Evolutionary conservation across 2,329 filamentous ascomycete genomes (phyloP).

Genomic region (Myriangium duriaei): DNA sequence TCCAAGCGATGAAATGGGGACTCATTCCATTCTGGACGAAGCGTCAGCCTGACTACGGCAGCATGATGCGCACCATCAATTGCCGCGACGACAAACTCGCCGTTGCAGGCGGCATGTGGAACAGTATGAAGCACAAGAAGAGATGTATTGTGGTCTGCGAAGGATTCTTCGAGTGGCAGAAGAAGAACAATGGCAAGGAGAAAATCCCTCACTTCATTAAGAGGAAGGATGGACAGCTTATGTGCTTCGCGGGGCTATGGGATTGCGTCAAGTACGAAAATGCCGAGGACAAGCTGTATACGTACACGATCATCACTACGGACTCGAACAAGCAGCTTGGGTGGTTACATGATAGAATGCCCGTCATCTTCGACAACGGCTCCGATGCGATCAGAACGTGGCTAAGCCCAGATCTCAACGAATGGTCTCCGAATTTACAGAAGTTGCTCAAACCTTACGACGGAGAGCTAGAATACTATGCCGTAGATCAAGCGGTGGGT

Average conservation of each 20-base stretch:
- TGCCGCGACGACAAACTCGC: conserved; percentile 80
- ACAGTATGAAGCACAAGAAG: conserved; percentile 76
- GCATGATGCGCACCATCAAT: conserved; percentile 82
- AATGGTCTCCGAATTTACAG: conserved; percentile 72
- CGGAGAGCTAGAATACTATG: conserved; percentile 72
- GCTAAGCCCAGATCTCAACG: conserved; percentile 59
- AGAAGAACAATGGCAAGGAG: conserved; percentile 61
- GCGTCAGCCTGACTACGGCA: conserved; percentile 62
- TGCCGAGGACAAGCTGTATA: conserved; percentile 60
- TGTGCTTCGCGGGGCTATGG: conserved; percentile 88
- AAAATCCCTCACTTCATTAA: conserved; percentile 77
- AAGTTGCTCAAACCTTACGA: conserved; percentile 64
- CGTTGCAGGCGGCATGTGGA: conserved; percentile 75
- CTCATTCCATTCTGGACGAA: conserved; percentile 91
- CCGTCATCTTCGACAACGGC: conserved; percentile 71
- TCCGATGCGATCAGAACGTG: conserved; percentile 58
- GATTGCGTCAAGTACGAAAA: conserved; percentile 72
- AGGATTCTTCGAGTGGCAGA: conserved; percentile 95
- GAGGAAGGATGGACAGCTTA: conserved; percentile 66
- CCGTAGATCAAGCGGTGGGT: conserved; percentile 77
- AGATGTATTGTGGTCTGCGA: conserved; percentile 78
- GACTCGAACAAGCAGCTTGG: conserved; percentile 67
- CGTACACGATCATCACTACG: conserved; percentile 90
- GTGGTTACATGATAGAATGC: conserved; percentile 93
- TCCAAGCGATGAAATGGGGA: conserved; percentile 95